A percentile compares a stretch with the other conserved stretches of the same genome.
phyloP scores from a whole-genome alignment of 352 stramenopile species.

The Globisporangium polare region DNA sequence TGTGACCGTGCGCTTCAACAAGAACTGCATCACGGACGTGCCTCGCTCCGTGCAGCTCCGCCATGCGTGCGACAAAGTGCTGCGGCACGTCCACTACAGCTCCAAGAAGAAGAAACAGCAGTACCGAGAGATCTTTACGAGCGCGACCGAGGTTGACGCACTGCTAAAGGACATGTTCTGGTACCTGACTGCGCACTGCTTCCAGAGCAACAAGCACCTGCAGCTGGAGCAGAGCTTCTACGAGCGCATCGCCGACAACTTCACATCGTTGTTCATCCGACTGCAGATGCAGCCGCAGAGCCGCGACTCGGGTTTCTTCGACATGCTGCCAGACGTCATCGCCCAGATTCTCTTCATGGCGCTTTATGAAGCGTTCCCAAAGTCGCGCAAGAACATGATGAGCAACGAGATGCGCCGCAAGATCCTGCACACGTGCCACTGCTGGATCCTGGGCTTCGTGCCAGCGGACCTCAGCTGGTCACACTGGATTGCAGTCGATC shows the following conservation, averaged over 20 bases:
- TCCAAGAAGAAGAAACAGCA: slow-evolving; percentile 26
- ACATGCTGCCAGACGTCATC: slow-evolving; percentile 49
- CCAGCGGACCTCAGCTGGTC: slow-evolving; percentile 36
- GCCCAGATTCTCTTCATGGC: slow-evolving; percentile 61
- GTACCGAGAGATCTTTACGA: slow-evolving; percentile 45
- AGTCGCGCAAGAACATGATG: slow-evolving; percentile 46
- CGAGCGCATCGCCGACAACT: slow-evolving; percentile 63
- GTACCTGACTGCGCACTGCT: slow-evolving; percentile 57
- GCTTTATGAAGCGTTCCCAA: slow-evolving; percentile 71
- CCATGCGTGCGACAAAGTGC: slow-evolving; percentile 45
- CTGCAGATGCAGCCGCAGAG: slow-evolving; percentile 49
- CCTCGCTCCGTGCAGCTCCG: slow-evolving; percentile 49
- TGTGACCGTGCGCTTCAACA: slow-evolving; percentile 56
- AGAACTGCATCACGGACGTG: slow-evolving; percentile 39
- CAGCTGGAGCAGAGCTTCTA: slow-evolving; percentile 45
- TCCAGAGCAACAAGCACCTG: slow-evolving; percentile 42
- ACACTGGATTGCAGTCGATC: slow-evolving; percentile 56
- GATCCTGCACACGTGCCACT: slow-evolving; percentile 51
- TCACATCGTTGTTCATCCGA: slow-evolving; percentile 57
- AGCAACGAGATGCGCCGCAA: slow-evolving; percentile 25
- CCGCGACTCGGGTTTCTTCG: slow-evolving; percentile 50
- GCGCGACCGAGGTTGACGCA: slow-evolving; percentile 38
- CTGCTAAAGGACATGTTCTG: slow-evolving; percentile 77
- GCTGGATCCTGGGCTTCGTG: slow-evolving; percentile 65
- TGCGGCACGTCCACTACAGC: slow-evolving; percentile 34